phyloP scores from a whole-genome alignment of 2,329 filamentous ascomycete genomes.

The Talaromyces sp. region DNA sequence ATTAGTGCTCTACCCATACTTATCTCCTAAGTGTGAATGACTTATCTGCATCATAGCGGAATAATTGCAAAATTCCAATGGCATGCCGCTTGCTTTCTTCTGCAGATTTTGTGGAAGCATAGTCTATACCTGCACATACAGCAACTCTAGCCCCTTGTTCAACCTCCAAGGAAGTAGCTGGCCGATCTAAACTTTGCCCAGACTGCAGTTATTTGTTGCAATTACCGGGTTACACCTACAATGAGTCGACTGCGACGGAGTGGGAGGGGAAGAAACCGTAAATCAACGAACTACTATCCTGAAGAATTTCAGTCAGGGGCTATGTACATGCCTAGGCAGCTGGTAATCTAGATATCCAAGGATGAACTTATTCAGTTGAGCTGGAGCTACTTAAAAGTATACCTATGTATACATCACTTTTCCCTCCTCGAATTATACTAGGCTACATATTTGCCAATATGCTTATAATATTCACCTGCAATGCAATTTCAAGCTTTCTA shows the following conservation, averaged over 20 bases:
- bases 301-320: background rate
- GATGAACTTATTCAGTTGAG: background rate
- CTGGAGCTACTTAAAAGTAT: background rate
- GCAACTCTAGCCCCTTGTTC: background rate
- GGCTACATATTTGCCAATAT: background rate
- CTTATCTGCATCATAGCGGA: too few species aligned
- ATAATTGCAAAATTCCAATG: background rate
- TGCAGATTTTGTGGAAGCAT: background rate
- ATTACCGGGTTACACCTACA: background rate
- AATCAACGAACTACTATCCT: background rate
- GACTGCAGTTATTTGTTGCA: background rate
- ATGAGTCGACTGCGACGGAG: background rate
- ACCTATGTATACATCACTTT: background rate
- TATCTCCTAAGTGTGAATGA: too few species aligned
- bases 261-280: background rate
- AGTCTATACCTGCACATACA: background rate
- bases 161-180: background rate
- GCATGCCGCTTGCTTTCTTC: background rate
- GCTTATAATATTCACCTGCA: background rate
- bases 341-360: background rate
- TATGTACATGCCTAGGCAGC: background rate
- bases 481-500: conserved; percentile 18
- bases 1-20: background rate
- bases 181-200: background rate
- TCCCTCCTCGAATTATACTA: background rate